Base-by-base conservation (phyloP, 129 eudicot species). In the Glebionis coronaria region DNA sequence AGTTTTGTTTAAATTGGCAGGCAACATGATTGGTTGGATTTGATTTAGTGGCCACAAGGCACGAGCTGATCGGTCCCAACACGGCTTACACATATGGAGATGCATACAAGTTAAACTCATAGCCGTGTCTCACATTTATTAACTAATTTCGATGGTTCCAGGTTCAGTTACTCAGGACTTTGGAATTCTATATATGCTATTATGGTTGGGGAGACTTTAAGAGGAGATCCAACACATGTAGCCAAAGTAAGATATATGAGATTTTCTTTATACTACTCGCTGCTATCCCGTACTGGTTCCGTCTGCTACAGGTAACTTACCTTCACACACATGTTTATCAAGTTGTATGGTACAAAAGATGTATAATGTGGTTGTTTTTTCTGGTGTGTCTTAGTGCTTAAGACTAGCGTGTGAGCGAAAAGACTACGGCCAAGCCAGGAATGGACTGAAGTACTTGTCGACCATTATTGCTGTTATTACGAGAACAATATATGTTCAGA, bases 401-500 rank as follows among this genome's bases (percentile, higher is more conserved):
- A 60, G 85, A 35, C 76, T 71, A 44, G 38, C 44, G 38, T 23
- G 66, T 46, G 82, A 81, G 25, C 63, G 45, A 11, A 72, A 69
- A 49, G 82, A 81, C 14, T 65, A 61, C 10, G 70, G 44, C 23
- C 85, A 65, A 10, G 73, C 45, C 23, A 16, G 21, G 68, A 81
- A 81, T 12, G 82, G 61, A 50, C 75, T 76, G 56, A 81, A 81
- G 74, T 81, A 81, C 68, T 62, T 81, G 11, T 63, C 85, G 16
- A 73, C 82, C 44, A 77, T 81, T 12, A 35, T 81, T 12, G 85
- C 85, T 2, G 82, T 76, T 56, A 66, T 69, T 12, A 77, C 81
- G 11, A 72, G 85, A 50, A 81, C 79, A 31, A 65, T 56, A 9
- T 73, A 81, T 44, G 75, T 61, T 28, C 78, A 68, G 11, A 80